Conservation (phyloP, 2,329 filamentous ascomycete genomes). For the Pseudohalonectria lignicola region DNA sequence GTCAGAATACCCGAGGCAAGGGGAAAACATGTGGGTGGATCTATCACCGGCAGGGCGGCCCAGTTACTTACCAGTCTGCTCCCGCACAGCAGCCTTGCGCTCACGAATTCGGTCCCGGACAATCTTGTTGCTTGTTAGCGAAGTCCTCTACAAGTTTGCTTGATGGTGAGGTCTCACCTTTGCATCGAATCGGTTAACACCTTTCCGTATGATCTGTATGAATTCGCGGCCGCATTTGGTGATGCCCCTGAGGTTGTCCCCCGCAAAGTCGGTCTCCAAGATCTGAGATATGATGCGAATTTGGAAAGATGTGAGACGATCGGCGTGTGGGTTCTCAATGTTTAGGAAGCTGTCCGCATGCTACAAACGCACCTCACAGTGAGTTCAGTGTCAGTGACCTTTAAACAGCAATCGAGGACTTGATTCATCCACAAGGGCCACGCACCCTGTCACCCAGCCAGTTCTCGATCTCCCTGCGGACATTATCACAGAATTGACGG, state of each 20-base stretch:
- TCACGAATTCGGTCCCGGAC: neutral
- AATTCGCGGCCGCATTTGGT: slow-evolving; percentile 1
- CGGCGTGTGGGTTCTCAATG: slow-evolving; percentile 12
- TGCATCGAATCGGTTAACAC: too few relatives aligned
- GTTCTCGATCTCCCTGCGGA: neutral
- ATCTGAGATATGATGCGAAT: slow-evolving; percentile 15
- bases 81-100: slow-evolving; percentile 4
- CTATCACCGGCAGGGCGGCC: neutral
- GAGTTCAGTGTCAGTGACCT: too few relatives aligned
- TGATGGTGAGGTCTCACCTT: too few relatives aligned
- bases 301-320: slow-evolving; percentile 15
- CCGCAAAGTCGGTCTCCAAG: slow-evolving; percentile 10
- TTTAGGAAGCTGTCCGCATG: slow-evolving; percentile 5
- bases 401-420: too few relatives aligned
- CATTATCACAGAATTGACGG: slow-evolving; percentile 6
- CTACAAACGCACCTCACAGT: neutral
- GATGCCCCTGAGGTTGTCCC: slow-evolving; percentile 6
- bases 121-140: too few relatives aligned
- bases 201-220: slow-evolving; percentile 9
- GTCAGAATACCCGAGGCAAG: too few relatives aligned
- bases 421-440: too few relatives aligned
- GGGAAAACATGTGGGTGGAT: too few relatives aligned
- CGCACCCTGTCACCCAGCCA: slow-evolving; percentile 8
- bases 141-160: too few relatives aligned
- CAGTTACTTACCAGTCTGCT: slow-evolving; percentile 8